Conservation (phyloP, 2,329 filamentous ascomycete genomes). For the Cyphellophora attinorum region DNA sequence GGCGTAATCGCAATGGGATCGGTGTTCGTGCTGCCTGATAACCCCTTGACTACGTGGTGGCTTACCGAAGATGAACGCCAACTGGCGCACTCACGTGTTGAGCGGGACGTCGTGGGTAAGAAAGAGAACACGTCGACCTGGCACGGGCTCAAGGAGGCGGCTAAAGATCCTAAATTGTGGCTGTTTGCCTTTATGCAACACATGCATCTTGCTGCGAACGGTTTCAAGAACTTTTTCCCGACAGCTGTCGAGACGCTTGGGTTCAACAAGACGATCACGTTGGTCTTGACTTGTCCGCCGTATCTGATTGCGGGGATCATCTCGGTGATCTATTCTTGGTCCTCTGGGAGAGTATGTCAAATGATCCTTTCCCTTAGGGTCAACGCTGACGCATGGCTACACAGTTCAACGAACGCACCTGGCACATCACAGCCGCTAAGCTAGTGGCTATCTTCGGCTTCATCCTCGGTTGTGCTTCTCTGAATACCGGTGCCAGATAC, state of each 20-base stretch:
- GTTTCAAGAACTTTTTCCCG: constrained; percentile 37
- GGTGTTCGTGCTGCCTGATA: constrained; percentile 38
- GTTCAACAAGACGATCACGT: constrained; percentile 37
- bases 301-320: constrained; percentile 24
- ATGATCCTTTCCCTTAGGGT: too few relatives aligned
- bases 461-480: constrained; percentile 20
- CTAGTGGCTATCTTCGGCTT: constrained; percentile 22
- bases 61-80: constrained; percentile 30
- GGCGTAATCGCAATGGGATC: constrained; percentile 17
- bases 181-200: constrained; percentile 45
- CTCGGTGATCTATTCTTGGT: constrained; percentile 12
- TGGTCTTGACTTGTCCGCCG: constrained; percentile 36
- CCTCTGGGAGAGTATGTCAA: too few relatives aligned
- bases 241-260: constrained; percentile 39
- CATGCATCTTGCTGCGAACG: constrained; percentile 33
- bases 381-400: too few relatives aligned
- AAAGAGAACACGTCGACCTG: too few relatives aligned
- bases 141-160: constrained; percentile 36
- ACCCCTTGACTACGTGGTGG: constrained; percentile 35
- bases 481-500: constrained; percentile 23
- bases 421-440: constrained; percentile 19
- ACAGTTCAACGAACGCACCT: constrained; percentile 20
- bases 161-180: constrained; percentile 49
- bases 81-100: constrained; percentile 41
- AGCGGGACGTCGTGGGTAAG: constrained; percentile 43